phyloP scores from a whole-genome alignment of 768 basidiomycete species.

The Termitomyces sp. region DNA sequence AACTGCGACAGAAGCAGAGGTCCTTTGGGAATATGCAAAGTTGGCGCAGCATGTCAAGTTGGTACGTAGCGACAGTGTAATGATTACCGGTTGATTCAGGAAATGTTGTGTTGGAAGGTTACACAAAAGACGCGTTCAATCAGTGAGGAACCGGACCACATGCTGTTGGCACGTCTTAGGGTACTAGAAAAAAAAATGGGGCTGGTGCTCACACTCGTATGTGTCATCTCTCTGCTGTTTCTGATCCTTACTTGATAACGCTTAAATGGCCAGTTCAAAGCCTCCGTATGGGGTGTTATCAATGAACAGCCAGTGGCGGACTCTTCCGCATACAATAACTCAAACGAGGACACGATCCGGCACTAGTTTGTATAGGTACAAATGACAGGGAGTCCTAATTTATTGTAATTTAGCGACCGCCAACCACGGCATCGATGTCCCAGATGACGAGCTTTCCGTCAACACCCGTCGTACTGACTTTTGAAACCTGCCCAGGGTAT shows the following conservation, averaged over 20 bases:
- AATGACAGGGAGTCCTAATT: background rate
- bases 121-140: constrained; percentile 63
- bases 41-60: constrained; percentile 74
- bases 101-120: constrained; percentile 36
- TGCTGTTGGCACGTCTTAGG: constrained; percentile 69
- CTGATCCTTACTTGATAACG: constrained; percentile 26
- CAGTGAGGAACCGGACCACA: constrained; percentile 72
- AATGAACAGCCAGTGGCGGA: constrained; percentile 59
- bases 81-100: background rate
- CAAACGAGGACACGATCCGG: constrained; percentile 24
- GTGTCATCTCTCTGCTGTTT: constrained; percentile 15
- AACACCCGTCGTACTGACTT: constrained; percentile 88
- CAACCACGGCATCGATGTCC: constrained; percentile 62
- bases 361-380: background rate
- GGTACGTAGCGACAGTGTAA: constrained; percentile 38
- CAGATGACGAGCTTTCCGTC: constrained; percentile 93
- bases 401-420: constrained; percentile 13
- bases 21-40: constrained; percentile 92
- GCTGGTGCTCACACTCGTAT: constrained; percentile 85
- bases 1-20: constrained; percentile 64
- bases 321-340: constrained; percentile 16
- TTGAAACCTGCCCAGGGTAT: constrained; percentile 50
- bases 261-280: constrained; percentile 69
- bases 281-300: constrained; percentile 92
- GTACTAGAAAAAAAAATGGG: constrained; percentile 92